phyloP scores from a whole-genome alignment of 2,329 filamentous ascomycete species.

The Magnaporthiopsis rhizophila region DNA sequence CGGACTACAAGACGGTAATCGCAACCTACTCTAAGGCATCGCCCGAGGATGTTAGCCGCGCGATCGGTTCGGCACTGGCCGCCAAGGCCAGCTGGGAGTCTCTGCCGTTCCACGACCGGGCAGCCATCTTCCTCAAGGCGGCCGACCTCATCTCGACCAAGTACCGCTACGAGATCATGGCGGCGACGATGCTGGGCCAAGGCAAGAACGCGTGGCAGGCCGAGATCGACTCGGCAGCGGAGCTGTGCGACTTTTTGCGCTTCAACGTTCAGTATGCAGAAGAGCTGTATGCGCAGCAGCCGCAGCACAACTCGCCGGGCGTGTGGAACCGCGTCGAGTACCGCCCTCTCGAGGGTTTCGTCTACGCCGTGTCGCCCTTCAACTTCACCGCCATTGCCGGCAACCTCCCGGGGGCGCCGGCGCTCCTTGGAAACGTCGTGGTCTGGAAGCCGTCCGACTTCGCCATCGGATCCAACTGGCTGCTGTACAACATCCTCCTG shows the following conservation, averaged over 20 bases:
- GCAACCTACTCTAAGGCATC: slow-evolving; percentile 82
- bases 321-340: slow-evolving; percentile 92
- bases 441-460: slow-evolving; percentile 94
- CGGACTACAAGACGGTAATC: slow-evolving; percentile 66
- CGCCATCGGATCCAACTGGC: slow-evolving; percentile 83
- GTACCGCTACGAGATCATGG: slow-evolving; percentile 96
- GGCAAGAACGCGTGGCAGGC: slow-evolving; percentile 99
- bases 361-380: slow-evolving; percentile 90
- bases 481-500: slow-evolving; percentile 81
- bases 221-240: slow-evolving; percentile 94
- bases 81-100: slow-evolving; percentile 82
- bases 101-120: slow-evolving; percentile 82
- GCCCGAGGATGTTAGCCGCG: slow-evolving; percentile 63
- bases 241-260: slow-evolving; percentile 85
- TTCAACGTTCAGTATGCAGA: slow-evolving; percentile 94
- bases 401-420: slow-evolving; percentile 76
- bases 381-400: slow-evolving; percentile 95
- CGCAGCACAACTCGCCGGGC: slow-evolving; percentile 70
- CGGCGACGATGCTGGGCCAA: slow-evolving; percentile 89
- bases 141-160: slow-evolving; percentile 85
- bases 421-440: slow-evolving; percentile 87
- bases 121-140: slow-evolving; percentile 91
- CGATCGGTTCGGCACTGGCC: slow-evolving; percentile 78
- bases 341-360: slow-evolving; percentile 85
- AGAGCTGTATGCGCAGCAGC: slow-evolving; percentile 83